phyloP scores from a whole-genome alignment of 2,329 filamentous ascomycete species.

The Aspergillus hiratsukae region DNA sequence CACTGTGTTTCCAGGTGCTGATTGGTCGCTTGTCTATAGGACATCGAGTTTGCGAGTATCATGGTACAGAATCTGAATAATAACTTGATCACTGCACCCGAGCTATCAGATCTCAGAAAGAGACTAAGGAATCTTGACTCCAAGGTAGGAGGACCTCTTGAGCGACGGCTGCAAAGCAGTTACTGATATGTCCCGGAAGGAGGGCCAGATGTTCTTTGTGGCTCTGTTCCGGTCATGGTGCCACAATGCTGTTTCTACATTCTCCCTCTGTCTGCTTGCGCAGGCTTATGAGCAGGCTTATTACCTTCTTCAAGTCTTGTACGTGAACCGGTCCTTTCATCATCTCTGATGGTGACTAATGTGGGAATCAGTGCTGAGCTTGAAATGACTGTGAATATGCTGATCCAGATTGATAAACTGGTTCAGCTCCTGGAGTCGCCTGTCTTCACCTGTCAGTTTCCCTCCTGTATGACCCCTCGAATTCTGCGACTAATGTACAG shows the following conservation, averaged over 20 bases:
- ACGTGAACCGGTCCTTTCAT: constrained; percentile 28
- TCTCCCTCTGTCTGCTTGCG: constrained; percentile 88
- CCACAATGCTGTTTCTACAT: constrained; percentile 95
- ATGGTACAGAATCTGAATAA: constrained; percentile 99
- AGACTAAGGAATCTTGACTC: constrained; percentile 85
- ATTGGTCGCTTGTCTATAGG: constrained; percentile 42
- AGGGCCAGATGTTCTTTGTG: constrained; percentile 93
- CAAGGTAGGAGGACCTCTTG: constrained; percentile 50
- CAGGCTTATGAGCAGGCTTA: constrained; percentile 99
- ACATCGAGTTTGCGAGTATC: constrained; percentile 97
- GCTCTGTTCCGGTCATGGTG: constrained; percentile 95
- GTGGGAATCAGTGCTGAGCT: constrained; percentile 70
- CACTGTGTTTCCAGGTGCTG: constrained; percentile 2
- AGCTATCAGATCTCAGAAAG: constrained; percentile 85
- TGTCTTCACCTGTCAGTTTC: constrained; percentile 81
- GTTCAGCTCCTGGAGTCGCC: constrained; percentile 95
- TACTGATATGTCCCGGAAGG: constrained; percentile 46
- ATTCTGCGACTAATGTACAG: constrained; percentile 6
- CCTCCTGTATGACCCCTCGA: constrained; percentile 4
- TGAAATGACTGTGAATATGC: constrained; percentile 97
- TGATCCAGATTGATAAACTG: constrained; percentile 98
- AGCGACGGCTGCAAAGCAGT: not conserved
- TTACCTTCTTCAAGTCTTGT: constrained; percentile 93
- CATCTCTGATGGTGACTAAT: constrained; percentile 13
- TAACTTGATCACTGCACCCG: constrained; percentile 94